Evolutionary conservation across 768 basidiomycete species (phyloP), one percentile per base, ranked within the genome.

Genomic region (Pisolithus albus): DNA sequence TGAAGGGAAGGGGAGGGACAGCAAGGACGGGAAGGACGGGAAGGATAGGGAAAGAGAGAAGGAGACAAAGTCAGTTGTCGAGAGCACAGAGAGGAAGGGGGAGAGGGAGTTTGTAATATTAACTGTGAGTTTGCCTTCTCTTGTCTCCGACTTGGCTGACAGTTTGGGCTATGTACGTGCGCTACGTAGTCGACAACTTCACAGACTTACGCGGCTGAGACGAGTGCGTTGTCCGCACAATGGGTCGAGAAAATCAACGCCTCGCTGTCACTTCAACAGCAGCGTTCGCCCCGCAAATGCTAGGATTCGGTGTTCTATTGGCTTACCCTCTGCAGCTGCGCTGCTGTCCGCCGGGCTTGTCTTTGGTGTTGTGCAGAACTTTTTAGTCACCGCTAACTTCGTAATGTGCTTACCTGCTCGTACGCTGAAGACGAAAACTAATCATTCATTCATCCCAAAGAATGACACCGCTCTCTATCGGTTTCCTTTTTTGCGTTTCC

Each of bases 81-180:
- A 70, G 4, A 71, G 73, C 21, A 76, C 78, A 0, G 79, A 78
- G 50, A 65, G 71, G 24, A 81, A 80, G 58, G 70, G 79, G 44
- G 80, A 79, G 49, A 69, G 77, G 36, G 80, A 81, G 60, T 83
- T 85, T 60, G 75, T 79, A 15, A 72, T 85, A 34, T 64, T 82
- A 57, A 81, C 82, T 39, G 83, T 85, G 54, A 61, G 80, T 69
- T 24, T 16, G 11, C 5, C 44, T 26, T 36, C 43, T 30, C 34
- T 32, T 46, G 37, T 26, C 9, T 15, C 16, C 16, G 30, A 19
- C 46, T 36, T 7, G 16, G 38, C 47, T 48, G 34, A 15, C 34
- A 13, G 11, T 34, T 15, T 34, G 11, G 11, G 11, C 13, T 13
- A 26, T 53, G 51, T 23, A 53, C 16, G 23, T 36, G 3, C 21